Conservation (phyloP, 2,329 filamentous ascomycete genomes). For the Reticulascus tulasneorum region DNA sequence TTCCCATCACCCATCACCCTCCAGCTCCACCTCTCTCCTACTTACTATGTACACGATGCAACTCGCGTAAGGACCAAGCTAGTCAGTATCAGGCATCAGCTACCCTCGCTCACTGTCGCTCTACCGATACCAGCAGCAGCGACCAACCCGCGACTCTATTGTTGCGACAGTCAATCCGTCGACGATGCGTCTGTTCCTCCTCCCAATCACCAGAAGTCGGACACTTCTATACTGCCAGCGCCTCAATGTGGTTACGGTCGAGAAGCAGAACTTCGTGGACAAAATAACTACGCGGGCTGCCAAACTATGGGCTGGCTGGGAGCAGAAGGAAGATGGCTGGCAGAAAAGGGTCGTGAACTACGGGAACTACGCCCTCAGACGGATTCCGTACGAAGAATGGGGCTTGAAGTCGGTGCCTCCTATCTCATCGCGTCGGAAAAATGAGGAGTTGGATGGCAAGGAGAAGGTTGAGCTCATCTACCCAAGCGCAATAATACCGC, state of each 20-base stretch:
- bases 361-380: constrained; percentile 79
- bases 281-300: constrained; percentile 67
- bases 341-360: constrained; percentile 81
- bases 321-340: constrained; percentile 80
- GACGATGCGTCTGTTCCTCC: constrained; percentile 84
- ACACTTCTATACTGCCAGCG: constrained; percentile 91
- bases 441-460: constrained; percentile 58
- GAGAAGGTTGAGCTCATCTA: constrained; percentile 72
- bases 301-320: constrained; percentile 80
- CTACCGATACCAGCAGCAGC: too few species aligned
- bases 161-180: too few species aligned
- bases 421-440: constrained; percentile 61
- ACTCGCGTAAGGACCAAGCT: too few species aligned
- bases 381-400: constrained; percentile 97
- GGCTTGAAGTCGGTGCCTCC: constrained; percentile 91
- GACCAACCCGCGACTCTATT: too few species aligned
- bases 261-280: constrained; percentile 59
- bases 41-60: too few species aligned
- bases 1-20: too few species aligned
- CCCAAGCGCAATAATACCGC: constrained; percentile 65
- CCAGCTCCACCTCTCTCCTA: too few species aligned
- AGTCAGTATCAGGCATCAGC: too few species aligned
- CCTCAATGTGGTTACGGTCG: constrained; percentile 51
- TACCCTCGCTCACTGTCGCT: too few species aligned
- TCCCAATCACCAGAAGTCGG: constrained; percentile 87